Conservation (phyloP, 2,329 filamentous ascomycete genomes). For the Elsinoe perseae region DNA sequence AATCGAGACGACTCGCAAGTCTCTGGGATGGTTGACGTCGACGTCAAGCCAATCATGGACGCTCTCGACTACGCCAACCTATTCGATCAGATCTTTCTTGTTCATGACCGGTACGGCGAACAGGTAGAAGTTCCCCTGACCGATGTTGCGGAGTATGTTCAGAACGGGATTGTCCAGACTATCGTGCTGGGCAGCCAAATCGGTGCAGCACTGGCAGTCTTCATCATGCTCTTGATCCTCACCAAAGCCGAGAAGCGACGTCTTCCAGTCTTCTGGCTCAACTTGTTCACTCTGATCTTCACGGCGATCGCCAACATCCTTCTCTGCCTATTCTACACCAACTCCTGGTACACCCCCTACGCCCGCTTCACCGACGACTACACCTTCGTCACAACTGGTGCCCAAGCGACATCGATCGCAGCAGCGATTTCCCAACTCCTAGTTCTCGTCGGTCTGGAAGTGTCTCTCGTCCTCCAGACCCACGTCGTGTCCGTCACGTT, state of each 20-base stretch:
- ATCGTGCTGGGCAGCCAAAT: constrained; percentile 66
- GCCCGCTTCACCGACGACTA: constrained; percentile 42
- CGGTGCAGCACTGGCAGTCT: constrained; percentile 58
- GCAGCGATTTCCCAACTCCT: constrained; percentile 45
- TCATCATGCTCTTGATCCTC: constrained; percentile 59
- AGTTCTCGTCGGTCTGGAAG: constrained; percentile 48
- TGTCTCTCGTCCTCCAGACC: constrained; percentile 56
- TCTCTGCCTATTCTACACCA: constrained; percentile 52
- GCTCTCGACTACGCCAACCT: background rate
- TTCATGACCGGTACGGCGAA: constrained; percentile 39
- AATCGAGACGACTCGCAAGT: background rate
- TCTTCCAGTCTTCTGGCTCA: constrained; percentile 58
- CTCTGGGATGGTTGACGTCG: background rate
- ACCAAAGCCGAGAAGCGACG: constrained; percentile 58
- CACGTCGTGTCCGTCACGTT: constrained; percentile 52
- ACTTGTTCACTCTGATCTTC: constrained; percentile 52
- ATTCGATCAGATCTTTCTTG: constrained; percentile 37
- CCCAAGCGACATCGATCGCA: constrained; percentile 35
- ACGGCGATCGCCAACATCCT: constrained; percentile 55
- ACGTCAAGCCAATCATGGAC: background rate
- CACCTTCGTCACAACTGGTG: constrained; percentile 18
- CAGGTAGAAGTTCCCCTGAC: constrained; percentile 36
- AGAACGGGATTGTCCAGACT: constrained; percentile 42
- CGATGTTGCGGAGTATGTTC: constrained; percentile 39
- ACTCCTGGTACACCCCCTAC: constrained; percentile 56